Evolutionary conservation across 257 asterid species (phyloP), one percentile per base, ranked within the genome.

Genomic region (Jaltomata sinuosa): DNA sequence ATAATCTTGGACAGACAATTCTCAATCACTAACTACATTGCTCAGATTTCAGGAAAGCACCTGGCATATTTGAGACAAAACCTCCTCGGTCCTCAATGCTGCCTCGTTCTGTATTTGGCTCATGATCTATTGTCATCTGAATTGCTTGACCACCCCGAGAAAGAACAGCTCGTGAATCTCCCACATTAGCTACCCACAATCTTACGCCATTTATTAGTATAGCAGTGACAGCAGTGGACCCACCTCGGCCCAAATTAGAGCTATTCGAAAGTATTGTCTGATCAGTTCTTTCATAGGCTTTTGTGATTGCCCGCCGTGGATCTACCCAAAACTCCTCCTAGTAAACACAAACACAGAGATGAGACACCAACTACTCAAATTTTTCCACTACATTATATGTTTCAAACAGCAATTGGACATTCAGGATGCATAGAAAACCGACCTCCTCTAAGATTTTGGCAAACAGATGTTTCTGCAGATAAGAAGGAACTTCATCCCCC

Each of bases 181-280:
- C 92, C 80, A 89, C 86, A 67, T 89, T 89, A 64, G 90, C 92
- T 68, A 89, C 87, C 90, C 90, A 89, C 52, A 87, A 76, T 79
- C 88, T 84, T 80, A 4, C 86, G 34, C 89, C 88, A 83, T 89
- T 80, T 40, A 89, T 76, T 27, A 89, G 86, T 83, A 89, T 86
- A 52, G 92, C 92, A 5, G 92, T 89, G 64, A 89, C 92, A 31
- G 92, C 92, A 62, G 92, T 89, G 71, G 92, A 89, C 18, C 92
- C 92, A 29, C 92, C 92, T 53, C 84, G 86, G 32, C 92, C 92
- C 84, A 89, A 83, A 32, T 67, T 86, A 4, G 90, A 83, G 84
- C 89, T 87, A 65, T 76, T 76, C n/a, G 89, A 55, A 38, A 89
- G 89, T 82, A 89, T 89, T 36, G 83, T 84, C 85, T 65, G 85